Base-by-base conservation (phyloP, 768 basidiomycete genomes). In the Mycena alexandri region DNA sequence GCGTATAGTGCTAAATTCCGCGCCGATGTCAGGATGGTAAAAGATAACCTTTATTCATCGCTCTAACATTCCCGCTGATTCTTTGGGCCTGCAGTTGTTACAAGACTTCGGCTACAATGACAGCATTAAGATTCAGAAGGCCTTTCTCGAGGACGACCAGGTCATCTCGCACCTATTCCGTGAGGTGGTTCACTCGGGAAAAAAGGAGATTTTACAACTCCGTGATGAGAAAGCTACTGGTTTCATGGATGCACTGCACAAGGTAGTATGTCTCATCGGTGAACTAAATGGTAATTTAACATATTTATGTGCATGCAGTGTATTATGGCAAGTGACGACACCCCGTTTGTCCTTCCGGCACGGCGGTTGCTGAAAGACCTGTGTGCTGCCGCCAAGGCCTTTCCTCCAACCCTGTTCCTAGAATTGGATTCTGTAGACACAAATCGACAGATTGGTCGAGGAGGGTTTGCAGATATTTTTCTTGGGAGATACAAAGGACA, bases 41-140 rank as follows among this genome's bases (percentile, higher is more conserved):
- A n/a, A 53, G 33, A 53, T 53, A 36, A 53, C 34, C n/a, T 53
- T 53, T 38, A 36, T 33, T 36, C 52, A 38, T 53, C 52, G 29
- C 50, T 52, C 50, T 52, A 34, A 52, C 50, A 53, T 36, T 53
- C 52, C 36, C 52, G 6, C 33, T 53, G 19, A 53, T 53, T 36
- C 52, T 33, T 36, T 56, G 42, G 38, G 54, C 54, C 41, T 56
- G 54, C 41, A 56, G 54, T 56, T 56, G 54, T 56, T 56, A 56
- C 24, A 43, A 3, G 41, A 43, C 54, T 56, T 56, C 41, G 54
- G 54, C 41, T 56, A 43, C 41, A 43, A 43, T 24, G 54, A 56
- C 43, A 24, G 7, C 13, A 24, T 56, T 9, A 43, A 43, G 41
- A 43, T 56, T 42, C 7, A 47, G 46, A 47, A 47, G 46, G 22